Percentiles rank a stretch among this genome's conserved stretches.
These are phyloP conservation scores for Closterium sp. DNA, from an alignment of 139 green algal species.

Conservation along the genomic window DNA sequence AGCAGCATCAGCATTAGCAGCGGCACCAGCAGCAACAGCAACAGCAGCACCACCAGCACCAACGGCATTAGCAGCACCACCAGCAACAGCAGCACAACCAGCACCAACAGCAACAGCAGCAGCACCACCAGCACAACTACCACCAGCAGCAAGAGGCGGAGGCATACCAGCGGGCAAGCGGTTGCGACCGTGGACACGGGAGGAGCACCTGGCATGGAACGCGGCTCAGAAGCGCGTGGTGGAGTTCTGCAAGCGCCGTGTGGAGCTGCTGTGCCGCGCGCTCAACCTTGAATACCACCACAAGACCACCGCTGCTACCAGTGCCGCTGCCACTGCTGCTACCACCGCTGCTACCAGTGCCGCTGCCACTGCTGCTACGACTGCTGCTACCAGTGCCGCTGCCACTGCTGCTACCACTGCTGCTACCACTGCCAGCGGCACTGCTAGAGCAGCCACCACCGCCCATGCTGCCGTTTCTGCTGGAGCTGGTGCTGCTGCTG, in stretches of 20 bases:
- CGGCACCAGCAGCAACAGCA: no score
- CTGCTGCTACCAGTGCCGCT: neutral
- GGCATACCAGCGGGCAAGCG: neutral
- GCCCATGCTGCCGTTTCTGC: no score
- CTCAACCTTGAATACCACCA: neutral
- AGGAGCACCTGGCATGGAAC: neutral
- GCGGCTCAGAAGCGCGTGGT: slow-evolving; percentile 10
- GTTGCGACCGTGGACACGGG: neutral
- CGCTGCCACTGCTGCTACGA: neutral
- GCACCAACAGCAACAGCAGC: neutral
- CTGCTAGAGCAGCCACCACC: no score
- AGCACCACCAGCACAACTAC: neutral
- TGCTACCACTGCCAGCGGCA: no score
- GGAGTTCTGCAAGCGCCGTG: slow-evolving; percentile 24
- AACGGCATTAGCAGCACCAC: neutral
- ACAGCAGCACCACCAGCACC: no score
- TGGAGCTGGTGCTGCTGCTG: no score
- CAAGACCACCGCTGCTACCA: neutral
- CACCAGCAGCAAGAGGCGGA: neutral
- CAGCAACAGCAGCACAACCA: neutral
- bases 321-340: neutral
- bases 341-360: neutral
- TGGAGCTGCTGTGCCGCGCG: slow-evolving; percentile 16
- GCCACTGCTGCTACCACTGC: no score
- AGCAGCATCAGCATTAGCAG: no score